These are phyloP conservation scores for Xylaria sp. DNA, from an alignment of 495 filamentous ascomycete species.

Conservation along the genomic window DNA sequence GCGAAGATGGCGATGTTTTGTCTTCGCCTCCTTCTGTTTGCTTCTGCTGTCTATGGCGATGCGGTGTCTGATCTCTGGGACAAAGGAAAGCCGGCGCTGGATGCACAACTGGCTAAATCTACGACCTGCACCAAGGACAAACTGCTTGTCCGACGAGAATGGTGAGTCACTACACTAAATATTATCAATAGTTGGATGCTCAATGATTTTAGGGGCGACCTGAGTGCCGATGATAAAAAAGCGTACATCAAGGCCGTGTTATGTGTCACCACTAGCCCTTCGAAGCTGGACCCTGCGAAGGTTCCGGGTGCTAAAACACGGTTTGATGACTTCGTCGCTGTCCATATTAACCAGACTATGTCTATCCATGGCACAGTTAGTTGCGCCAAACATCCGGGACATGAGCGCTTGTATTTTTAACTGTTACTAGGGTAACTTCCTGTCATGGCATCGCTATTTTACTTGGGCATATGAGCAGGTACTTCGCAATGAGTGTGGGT, in stretches of 20 bases:
- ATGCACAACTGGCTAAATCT: slow-evolving; percentile 50
- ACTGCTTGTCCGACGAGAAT: slow-evolving; percentile 53
- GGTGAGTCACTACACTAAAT: slow-evolving; percentile 39
- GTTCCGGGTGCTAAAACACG: slow-evolving; percentile 46
- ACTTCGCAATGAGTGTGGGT: slow-evolving; percentile 72
- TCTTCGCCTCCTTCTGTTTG: slow-evolving; percentile 29
- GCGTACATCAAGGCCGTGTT: slow-evolving; percentile 68
- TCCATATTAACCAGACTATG: slow-evolving; percentile 70
- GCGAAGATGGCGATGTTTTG: slow-evolving; percentile 1
- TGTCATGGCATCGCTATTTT: slow-evolving; percentile 77
- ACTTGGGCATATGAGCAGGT: slow-evolving; percentile 68
- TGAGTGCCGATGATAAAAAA: slow-evolving; percentile 56
- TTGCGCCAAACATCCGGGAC: background rate
- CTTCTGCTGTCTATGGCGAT: slow-evolving; percentile 42
- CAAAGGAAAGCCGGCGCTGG: slow-evolving; percentile 48
- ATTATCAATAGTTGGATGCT: background rate
- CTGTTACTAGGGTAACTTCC: slow-evolving; percentile 60
- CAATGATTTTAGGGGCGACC: slow-evolving; percentile 52
- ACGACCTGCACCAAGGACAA: slow-evolving; percentile 56
- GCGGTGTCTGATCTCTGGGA: slow-evolving; percentile 51
- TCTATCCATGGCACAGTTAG: slow-evolving; percentile 64
- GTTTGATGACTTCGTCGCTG: slow-evolving; percentile 74
- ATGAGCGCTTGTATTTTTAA: slow-evolving; percentile 1
- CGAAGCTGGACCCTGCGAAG: slow-evolving; percentile 47
- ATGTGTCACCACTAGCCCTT: slow-evolving; percentile 63